Evolutionary conservation across 2,329 filamentous ascomycete species (phyloP).

Genomic region (Nannizzia gypsea): DNA sequence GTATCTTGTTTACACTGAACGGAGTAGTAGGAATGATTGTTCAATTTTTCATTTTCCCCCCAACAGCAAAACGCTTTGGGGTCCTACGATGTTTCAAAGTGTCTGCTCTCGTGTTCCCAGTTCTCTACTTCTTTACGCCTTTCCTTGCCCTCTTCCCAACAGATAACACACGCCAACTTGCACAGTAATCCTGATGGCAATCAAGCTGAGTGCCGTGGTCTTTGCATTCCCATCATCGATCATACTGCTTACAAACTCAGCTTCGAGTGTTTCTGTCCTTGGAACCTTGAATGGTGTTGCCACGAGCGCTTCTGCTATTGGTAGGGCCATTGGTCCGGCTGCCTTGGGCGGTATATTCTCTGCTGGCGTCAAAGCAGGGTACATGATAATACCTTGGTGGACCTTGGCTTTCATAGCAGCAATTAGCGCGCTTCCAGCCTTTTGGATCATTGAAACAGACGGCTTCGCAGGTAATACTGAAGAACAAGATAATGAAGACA

Average conservation of each 20-base stretch:
- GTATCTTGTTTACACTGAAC: constrained; percentile 73
- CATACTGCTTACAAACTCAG: constrained; percentile 83
- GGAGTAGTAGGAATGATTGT: constrained; percentile 66
- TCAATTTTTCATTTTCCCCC: constrained; percentile 78
- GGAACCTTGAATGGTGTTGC: constrained; percentile 87
- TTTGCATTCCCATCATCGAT: constrained; percentile 82
- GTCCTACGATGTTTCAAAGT: constrained; percentile 60
- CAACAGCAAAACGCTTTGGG: constrained; percentile 59
- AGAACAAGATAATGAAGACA: constrained; percentile 22
- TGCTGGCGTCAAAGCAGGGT: constrained; percentile 61
- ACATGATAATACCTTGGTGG: constrained; percentile 73
- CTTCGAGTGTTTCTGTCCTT: constrained; percentile 59
- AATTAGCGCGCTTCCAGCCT: constrained; percentile 59
- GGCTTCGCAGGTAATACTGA: constrained; percentile 41
- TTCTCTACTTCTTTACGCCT: constrained; percentile 70
- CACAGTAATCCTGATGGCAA: constrained; percentile 56
- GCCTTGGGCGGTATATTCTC: constrained; percentile 61
- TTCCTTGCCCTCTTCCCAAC: constrained; percentile 57
- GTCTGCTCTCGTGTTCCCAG: constrained; percentile 56
- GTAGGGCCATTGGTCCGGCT: constrained; percentile 67
- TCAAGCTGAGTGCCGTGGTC: constrained; percentile 65
- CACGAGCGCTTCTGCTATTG: constrained; percentile 68
- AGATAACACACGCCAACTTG: constrained; percentile 42
- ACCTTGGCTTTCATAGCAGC: constrained; percentile 53
- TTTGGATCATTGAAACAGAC: constrained; percentile 61